Base-by-base conservation (phyloP, 371 early-diverging fungal species). In the Mortierella polycephala region DNA sequence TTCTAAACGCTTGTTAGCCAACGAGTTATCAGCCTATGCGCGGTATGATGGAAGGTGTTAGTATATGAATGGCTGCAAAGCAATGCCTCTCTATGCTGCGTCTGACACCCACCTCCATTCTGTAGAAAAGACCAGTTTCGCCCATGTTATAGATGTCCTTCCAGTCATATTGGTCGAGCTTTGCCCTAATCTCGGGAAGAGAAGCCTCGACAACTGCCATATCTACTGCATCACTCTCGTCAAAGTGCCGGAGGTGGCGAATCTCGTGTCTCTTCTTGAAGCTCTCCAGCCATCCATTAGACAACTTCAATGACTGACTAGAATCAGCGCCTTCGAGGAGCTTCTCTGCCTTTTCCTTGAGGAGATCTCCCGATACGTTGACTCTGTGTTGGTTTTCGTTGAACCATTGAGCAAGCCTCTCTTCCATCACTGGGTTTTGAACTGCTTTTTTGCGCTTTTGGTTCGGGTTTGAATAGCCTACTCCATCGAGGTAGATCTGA, bases 121-220 rank as follows among this genome's bases (percentile, higher is more conserved):
- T 39, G 18, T 57, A 57, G 1, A 57, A 57, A 40, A 57, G 57
- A 41, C 16, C 41, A 12, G 57, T 41, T 39, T 57, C 57, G 39
- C 41, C 57, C 57, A 57, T 57, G 57, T 40, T 57, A 41, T 57
- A 57, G 16, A 57, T 57, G 42, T 40, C 39, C 5, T 18, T 57
- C 57, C 57, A 57, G 13, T 7, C 20, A 23, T 23, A 18, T 2
- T 39, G 8, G 23, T 54, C 55, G 30, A 54, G 39, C 7, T n/a
- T 30, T 9, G 7, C 20, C 7, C 55, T 14, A 50, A 50, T 10
- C 9, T 7, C 16, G 50, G 9, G 2, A 20, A 14, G 50, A 7
- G 14, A 7, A 7, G 50, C 1, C 50, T 50, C 50, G 14, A 50
- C 11, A 20, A 50, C 1, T 5, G 8, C 5, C 50, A 50, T 16